Conservation (phyloP, 768 basidiomycete genomes). For the Lyophyllum shimeji region DNA sequence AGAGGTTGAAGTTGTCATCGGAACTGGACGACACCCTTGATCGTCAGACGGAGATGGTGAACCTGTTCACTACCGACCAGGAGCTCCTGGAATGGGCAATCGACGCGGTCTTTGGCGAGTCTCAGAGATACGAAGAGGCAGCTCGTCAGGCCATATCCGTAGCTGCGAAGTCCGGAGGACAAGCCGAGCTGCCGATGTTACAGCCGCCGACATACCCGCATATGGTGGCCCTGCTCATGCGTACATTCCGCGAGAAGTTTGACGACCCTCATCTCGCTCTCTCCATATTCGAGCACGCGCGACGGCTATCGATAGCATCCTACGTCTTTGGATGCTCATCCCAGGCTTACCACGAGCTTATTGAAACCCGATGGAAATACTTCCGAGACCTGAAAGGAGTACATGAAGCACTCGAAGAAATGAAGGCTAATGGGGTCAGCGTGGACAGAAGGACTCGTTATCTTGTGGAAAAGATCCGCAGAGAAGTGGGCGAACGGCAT, state of each 20-base stretch:
- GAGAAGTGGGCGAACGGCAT: constrained; percentile 58
- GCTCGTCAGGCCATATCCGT: constrained; percentile 37
- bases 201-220: constrained; percentile 72
- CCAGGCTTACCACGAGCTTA: constrained; percentile 83
- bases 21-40: constrained; percentile 59
- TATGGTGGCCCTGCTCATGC: constrained; percentile 76
- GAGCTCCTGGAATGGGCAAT: constrained; percentile 75
- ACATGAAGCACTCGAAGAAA: constrained; percentile 72
- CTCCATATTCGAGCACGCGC: constrained; percentile 78
- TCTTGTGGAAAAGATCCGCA: constrained; percentile 61
- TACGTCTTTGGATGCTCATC: constrained; percentile 92
- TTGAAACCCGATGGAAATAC: constrained; percentile 80
- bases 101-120: constrained; percentile 66
- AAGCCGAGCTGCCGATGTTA: constrained; percentile 34
- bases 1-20: constrained; percentile 48
- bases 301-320: constrained; percentile 69
- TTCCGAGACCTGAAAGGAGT: constrained; percentile 84
- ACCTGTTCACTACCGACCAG: constrained; percentile 64
- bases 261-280: constrained; percentile 79
- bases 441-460: constrained; percentile 59
- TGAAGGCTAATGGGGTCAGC: constrained; percentile 76
- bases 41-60: constrained; percentile 71
- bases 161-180: constrained; percentile 23
- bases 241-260: constrained; percentile 75
- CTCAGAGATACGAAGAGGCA: constrained; percentile 46